phyloP scores from a whole-genome alignment of 345 rosid genomes.

The Euclidium syriacum region DNA sequence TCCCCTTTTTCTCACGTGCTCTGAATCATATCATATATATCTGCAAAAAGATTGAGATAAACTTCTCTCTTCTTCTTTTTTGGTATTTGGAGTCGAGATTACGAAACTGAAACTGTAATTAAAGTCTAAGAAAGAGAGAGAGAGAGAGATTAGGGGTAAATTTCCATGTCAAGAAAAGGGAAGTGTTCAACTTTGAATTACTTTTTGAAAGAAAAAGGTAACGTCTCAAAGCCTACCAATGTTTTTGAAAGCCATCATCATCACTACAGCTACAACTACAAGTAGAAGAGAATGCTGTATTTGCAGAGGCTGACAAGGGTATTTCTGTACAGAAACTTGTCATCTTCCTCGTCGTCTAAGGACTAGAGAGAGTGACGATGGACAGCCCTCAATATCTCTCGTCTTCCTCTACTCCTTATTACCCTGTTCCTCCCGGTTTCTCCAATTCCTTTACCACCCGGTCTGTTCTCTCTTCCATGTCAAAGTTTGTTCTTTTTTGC shows the following conservation, averaged over 20 bases:
- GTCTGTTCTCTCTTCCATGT: slow-evolving; percentile 27
- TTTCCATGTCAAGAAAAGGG: neutral
- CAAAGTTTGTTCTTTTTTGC: neutral
- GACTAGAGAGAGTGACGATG: slow-evolving; percentile 4
- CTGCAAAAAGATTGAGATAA: neutral
- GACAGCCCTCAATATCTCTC: neutral
- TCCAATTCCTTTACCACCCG: slow-evolving; percentile 39
- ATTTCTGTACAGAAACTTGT: neutral
- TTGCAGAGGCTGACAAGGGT: neutral
- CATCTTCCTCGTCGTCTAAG: slow-evolving; percentile 10
- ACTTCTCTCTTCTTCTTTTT: neutral
- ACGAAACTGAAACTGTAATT: slow-evolving; percentile 10
- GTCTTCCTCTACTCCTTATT: slow-evolving; percentile 2
- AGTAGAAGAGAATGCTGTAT: neutral
- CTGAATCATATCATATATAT: slow-evolving; percentile 16
- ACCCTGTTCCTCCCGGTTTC: slow-evolving; percentile 36
- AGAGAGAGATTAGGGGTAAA: neutral
- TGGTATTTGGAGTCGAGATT: slow-evolving; percentile 15
- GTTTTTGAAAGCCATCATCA: slow-evolving; percentile 11
- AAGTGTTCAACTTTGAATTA: slow-evolving; percentile 18
- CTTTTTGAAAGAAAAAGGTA: neutral
- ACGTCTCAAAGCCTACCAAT: neutral
- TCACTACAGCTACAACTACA: neutral
- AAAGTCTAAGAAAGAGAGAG: no score
- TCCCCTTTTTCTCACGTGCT: slow-evolving; percentile 26